Evolutionary conservation across 2,329 filamentous ascomycete genomes (phyloP), one percentile per base, ranked within the genome.

Genomic region (Rhinocladiella similis): DNA sequence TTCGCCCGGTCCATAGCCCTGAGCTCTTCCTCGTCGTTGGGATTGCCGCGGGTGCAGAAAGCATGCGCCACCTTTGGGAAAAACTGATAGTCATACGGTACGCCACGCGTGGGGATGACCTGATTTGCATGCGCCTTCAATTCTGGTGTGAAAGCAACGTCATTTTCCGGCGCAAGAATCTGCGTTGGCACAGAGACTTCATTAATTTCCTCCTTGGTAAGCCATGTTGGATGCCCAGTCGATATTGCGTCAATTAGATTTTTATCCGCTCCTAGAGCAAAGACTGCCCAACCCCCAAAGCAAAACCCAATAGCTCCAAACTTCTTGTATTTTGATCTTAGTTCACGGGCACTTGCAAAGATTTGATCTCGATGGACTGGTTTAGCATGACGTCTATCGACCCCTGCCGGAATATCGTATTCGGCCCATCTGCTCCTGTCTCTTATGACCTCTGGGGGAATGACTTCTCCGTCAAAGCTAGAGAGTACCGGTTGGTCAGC

Each of bases 41-140:
- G 64, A 65, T 80, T 69, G 0, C 78, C 78, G 41, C 79, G 70
- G 1, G 71, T 62, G 2, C 77, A 65, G 50, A 69, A 80, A 1
- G 68, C 75, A 70, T 85, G 81, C 57, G 66, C 68, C 12, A 81
- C 66, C 0, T 76, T 76, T 0, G 80, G 77, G 59, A 81, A 83
- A 63, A 80, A 72, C 59, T 76, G 73, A 66, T 81, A 83, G 48
- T 80, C 77, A 61, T 76, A 81, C 13, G 71, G 64, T 6, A 81
- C 53, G 0, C 70, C 71, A 12, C 70, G 45, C 46, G 64, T 69
- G 25, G 66, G 70, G 33, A 83, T 57, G 9, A 69, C 71, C 50
- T 69, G 59, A 60, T 78, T 74, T 0, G 72, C 69, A 64, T 75
- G 67, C 38, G 50, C 45, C 69, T 82, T 83, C 47, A 83, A 50